These are phyloP conservation scores for Cyclotella cryptica DNA, from an alignment of 108 stramenopile genomes.

Conservation along the genomic window DNA sequence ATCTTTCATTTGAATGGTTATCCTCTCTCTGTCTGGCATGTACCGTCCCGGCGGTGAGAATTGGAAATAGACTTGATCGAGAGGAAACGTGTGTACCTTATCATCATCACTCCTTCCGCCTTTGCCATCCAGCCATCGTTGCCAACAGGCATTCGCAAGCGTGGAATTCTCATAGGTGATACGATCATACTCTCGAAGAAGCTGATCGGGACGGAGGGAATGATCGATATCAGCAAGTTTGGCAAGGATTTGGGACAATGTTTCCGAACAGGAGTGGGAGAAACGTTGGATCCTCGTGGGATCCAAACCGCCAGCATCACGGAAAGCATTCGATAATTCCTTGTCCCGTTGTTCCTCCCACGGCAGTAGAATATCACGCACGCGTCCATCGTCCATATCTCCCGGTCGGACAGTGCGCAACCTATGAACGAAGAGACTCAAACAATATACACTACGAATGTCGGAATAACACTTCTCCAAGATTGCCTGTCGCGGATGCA, in stretches of 20 bases:
- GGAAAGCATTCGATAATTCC: too few species aligned
- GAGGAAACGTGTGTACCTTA: constrained; percentile 50
- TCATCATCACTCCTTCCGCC: constrained; percentile 45
- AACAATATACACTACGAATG: constrained; percentile 39
- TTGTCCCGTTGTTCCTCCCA: constrained; percentile 19
- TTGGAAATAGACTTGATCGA: constrained; percentile 30
- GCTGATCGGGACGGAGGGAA: constrained; percentile 44
- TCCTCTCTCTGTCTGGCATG: constrained; percentile 61
- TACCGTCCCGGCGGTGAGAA: constrained; percentile 31
- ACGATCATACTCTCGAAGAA: constrained; percentile 58
- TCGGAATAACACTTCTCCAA: constrained; percentile 42
- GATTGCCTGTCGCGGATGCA: constrained; percentile 57
- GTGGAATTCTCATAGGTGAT: constrained; percentile 57
- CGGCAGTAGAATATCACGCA: background rate
- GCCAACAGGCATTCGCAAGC: constrained; percentile 59
- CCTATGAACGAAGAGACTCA: constrained; percentile 48
- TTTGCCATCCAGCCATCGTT: constrained; percentile 38
- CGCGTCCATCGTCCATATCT: constrained; percentile 18
- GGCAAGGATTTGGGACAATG: constrained; percentile 10
- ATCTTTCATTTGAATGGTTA: constrained; percentile 68
- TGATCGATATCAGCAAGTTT: constrained; percentile 25
- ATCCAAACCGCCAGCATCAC: too few species aligned
- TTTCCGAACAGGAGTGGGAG: background rate
- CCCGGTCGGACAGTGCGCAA: constrained; percentile 27
- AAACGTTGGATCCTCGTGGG: background rate